A percentile compares a stretch with the other conserved stretches of the same genome.
Conservation (phyloP, 2,329 filamentous ascomycete species). For the Aspergillus alliaceus region DNA sequence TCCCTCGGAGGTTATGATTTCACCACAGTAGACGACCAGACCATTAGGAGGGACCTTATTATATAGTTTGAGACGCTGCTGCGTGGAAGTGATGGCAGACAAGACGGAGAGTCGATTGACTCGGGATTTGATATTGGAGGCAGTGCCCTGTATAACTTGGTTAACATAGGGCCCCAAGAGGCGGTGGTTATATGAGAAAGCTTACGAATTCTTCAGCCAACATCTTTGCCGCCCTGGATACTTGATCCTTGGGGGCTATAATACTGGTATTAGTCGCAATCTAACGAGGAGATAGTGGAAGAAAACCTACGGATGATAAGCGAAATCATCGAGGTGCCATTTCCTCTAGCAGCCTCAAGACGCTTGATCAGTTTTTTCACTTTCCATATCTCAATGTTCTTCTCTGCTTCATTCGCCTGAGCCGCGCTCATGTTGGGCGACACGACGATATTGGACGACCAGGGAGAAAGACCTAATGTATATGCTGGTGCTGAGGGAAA, state of each 20-base stretch:
- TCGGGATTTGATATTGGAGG: slow-evolving; percentile 99
- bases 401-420: slow-evolving; percentile 86
- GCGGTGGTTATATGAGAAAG: slow-evolving; percentile 14
- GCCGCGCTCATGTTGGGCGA: slow-evolving; percentile 77
- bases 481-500: slow-evolving; percentile 15
- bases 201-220: slow-evolving; percentile 99
- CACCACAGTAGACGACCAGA: slow-evolving; percentile 97
- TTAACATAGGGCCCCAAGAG: slow-evolving; percentile 6
- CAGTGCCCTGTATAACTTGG: slow-evolving; percentile 69
- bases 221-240: slow-evolving; percentile 97
- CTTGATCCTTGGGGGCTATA: slow-evolving; percentile 92
- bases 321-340: slow-evolving; percentile 99
- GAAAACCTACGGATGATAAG: slow-evolving; percentile 87
- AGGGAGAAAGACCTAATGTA: slow-evolving; percentile 19
- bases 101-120: slow-evolving; percentile 98
- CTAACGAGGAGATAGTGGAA: neutral
- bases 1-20: slow-evolving; percentile 98
- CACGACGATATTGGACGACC: slow-evolving; percentile 27
- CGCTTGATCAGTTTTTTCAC: slow-evolving; percentile 99
- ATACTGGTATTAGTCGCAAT: slow-evolving; percentile 19
- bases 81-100: slow-evolving; percentile 97
- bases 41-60: slow-evolving; percentile 98
- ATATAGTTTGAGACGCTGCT: slow-evolving; percentile 98
- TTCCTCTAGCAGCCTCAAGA: slow-evolving; percentile 92
- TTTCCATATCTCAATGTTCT: slow-evolving; percentile 89